Conservation (phyloP, 345 rosid species). For the Alliaria petiolata region DNA sequence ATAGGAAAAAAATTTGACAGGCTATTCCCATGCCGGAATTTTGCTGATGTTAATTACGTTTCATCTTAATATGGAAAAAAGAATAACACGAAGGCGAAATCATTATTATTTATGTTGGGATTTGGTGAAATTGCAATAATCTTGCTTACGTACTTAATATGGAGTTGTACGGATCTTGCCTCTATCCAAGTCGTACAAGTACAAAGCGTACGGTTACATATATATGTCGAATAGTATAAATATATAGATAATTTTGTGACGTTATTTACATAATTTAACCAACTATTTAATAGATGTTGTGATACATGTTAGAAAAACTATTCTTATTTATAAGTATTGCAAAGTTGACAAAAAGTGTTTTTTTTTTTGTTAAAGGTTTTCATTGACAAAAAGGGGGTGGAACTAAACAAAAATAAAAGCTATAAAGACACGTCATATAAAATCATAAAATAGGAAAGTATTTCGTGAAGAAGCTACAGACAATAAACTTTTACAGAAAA, state of each 20-base stretch:
- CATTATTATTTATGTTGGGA: not conserved
- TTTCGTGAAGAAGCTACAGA: not conserved
- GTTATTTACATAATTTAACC: not conserved
- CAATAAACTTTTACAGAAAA: not conserved
- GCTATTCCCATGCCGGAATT: conserved; percentile 4
- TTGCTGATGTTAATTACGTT: not conserved
- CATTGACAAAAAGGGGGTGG: no score
- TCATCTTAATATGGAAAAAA: not conserved
- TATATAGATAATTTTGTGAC: not conserved
- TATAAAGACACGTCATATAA: not conserved
- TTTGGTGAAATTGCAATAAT: not conserved
- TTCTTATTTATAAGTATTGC: not conserved
- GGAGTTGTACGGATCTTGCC: conserved; percentile 18
- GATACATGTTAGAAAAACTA: not conserved
- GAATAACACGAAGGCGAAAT: not conserved
- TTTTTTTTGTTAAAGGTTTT: no score
- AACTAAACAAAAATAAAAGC: not conserved
- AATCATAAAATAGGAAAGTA: not conserved
- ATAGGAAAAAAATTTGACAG: not conserved
- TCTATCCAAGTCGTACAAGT: not conserved
- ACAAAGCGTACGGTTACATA: not conserved
- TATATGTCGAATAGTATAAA: not conserved
- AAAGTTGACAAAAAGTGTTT: not conserved
- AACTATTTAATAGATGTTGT: not conserved
- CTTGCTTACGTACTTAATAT: not conserved